These are phyloP conservation scores for Cladosporium sp. DNA, from an alignment of 2,329 filamentous ascomycete species.

Conservation along the genomic window DNA sequence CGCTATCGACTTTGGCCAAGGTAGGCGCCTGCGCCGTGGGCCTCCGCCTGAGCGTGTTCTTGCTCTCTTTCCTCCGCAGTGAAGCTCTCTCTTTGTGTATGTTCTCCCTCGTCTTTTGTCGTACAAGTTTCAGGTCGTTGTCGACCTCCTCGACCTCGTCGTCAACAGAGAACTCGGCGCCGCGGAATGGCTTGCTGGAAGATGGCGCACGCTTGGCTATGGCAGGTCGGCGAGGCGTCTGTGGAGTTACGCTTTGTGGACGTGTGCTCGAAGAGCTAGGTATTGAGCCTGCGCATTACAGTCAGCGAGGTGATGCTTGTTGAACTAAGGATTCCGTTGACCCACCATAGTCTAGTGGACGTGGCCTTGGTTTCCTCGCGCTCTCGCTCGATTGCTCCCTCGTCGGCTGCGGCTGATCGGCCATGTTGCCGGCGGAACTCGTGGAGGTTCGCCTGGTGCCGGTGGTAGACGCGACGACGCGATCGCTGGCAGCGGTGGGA, in stretches of 20 bases:
- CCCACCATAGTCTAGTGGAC: slow-evolving; percentile 28
- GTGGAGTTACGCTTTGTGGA: slow-evolving; percentile 16
- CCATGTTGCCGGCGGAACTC: slow-evolving; percentile 17
- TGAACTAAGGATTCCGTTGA: not conserved
- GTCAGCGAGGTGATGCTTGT: not conserved
- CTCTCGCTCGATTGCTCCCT: slow-evolving; percentile 15
- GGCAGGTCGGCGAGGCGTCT: slow-evolving; percentile 62
- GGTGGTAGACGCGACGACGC: slow-evolving; percentile 15
- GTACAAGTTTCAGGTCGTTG: slow-evolving; percentile 54
- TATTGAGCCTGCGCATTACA: slow-evolving; percentile 21
- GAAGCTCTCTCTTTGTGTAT: slow-evolving; percentile 27
- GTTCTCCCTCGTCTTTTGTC: slow-evolving; percentile 21
- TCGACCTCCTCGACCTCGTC: slow-evolving; percentile 80
- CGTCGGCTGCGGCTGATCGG: slow-evolving; percentile 16
- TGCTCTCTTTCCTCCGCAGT: slow-evolving; percentile 42
- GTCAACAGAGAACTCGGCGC: slow-evolving; percentile 85
- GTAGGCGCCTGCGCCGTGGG: slow-evolving; percentile 41
- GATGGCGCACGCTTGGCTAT: slow-evolving; percentile 72
- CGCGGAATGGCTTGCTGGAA: slow-evolving; percentile 69
- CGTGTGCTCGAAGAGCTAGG: slow-evolving; percentile 15
- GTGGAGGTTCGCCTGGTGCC: slow-evolving; percentile 22
- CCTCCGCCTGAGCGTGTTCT: slow-evolving; percentile 48
- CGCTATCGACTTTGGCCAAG: slow-evolving; percentile 48
- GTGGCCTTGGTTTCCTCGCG: slow-evolving; percentile 20
- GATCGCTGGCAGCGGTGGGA: not conserved